Evolutionary conservation across 2,329 filamentous ascomycete species (phyloP), one percentile per base, ranked within the genome.

Genomic region (Fusarium lyarnte): DNA sequence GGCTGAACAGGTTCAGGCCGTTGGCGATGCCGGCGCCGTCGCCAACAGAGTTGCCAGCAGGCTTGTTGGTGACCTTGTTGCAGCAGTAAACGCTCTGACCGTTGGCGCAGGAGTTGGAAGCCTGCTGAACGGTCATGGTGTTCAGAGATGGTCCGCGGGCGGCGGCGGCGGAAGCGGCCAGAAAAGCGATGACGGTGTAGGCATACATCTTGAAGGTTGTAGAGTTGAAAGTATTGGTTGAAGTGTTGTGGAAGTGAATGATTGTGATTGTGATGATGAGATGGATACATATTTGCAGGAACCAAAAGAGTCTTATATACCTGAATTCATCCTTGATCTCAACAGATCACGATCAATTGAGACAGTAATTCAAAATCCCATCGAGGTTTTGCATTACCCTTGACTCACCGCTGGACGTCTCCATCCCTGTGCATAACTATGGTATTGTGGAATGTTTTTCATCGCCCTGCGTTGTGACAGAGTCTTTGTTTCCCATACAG

Each of bases 161-260:
- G 8, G 39, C 59, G 27, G 41, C 25, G 33, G 31, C 59, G 21
- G 59, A 12, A 19, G 52, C 41, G 33, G 59, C 59, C 25, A 62
- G 14, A 52, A 62, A 58, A 58, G 59, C 59, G 52, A 62, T 47
- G 33, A 58, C 33, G 5, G 59, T 43, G n/a, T 38, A 33, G 33
- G 41, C 25, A 29, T 62, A 43, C 59, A 62, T 62, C 10, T 62
- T 62, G 59, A 58, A 62, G 21, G 42, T 39, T 60, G 39, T 8
- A 7, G 35, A 5, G 27, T 47, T 61, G 58, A 10, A 41, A 41
- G 35, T 35, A 35, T 27, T 62, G 31, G 16, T 35, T 62, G 33
- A 23, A 27, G 52, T 25, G 59, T 60, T 60, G 47, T 39, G 35
- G 43, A 23, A 41, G n/a, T 42, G 38, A 13, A 21, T 31, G 27